phyloP scores from a whole-genome alignment of 768 basidiomycete genomes.

The Basidioascus undulatus region DNA sequence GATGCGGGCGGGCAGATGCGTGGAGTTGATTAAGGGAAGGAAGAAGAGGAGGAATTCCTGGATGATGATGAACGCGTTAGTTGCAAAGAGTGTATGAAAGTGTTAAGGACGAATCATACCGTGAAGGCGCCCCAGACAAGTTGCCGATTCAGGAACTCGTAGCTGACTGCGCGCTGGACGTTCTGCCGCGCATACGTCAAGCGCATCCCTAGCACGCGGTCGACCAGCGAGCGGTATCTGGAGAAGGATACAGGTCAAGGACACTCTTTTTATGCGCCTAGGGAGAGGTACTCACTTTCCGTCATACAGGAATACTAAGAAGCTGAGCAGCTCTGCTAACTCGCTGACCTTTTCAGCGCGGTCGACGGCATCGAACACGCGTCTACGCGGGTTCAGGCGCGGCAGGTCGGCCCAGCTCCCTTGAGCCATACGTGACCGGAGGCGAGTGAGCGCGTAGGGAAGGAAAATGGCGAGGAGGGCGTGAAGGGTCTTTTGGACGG shows the following conservation, averaged over 20 bases:
- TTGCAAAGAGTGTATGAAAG: slow-evolving; percentile 1
- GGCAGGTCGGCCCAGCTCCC: no score
- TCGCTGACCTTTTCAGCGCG: slow-evolving; percentile 9
- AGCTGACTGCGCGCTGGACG: slow-evolving; percentile 64
- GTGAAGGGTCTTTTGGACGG: no score
- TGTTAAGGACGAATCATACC: slow-evolving; percentile 24
- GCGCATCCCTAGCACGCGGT: slow-evolving; percentile 48
- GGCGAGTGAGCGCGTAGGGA: no score
- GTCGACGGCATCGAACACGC: no score
- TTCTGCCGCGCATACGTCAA: slow-evolving; percentile 46
- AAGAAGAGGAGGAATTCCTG: slow-evolving; percentile 90
- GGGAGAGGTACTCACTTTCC: slow-evolving; percentile 38
- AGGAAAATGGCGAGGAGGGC: no score
- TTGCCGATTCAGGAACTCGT: slow-evolving; percentile 98
- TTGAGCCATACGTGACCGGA: no score
- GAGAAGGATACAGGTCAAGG: not conserved
- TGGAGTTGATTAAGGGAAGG: slow-evolving; percentile 54
- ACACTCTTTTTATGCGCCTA: not conserved
- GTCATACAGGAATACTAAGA: slow-evolving; percentile 60
- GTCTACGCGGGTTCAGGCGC: no score
- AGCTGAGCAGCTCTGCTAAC: slow-evolving; percentile 31
- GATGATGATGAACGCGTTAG: not conserved
- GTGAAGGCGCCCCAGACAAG: slow-evolving; percentile 99
- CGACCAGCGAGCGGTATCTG: slow-evolving; percentile 66
- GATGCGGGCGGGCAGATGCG: slow-evolving; percentile 17